phyloP scores from a whole-genome alignment of 495 filamentous ascomycete genomes.

The Xylaria palmicola region DNA sequence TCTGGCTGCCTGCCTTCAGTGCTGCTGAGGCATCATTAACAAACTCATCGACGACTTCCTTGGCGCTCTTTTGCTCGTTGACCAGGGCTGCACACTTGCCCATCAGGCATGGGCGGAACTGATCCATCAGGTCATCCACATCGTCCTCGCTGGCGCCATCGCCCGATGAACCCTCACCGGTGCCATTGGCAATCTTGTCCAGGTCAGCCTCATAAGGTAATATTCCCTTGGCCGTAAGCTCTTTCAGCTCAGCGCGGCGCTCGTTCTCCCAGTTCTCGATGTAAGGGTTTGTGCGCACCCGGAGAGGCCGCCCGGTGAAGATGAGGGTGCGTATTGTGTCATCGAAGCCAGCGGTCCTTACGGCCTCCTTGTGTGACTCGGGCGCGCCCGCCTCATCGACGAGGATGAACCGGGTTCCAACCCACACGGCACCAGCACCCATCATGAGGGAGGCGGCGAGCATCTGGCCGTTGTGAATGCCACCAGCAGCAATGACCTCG shows the following conservation, averaged over 20 bases:
- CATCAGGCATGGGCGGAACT: conserved; percentile 91
- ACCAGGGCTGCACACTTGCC: conserved; percentile 93
- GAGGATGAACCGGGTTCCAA: conserved; percentile 94
- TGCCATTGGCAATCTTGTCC: conserved; percentile 65
- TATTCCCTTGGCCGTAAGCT: conserved; percentile 80
- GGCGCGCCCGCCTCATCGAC: conserved; percentile 91
- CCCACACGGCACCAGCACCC: conserved; percentile 90
- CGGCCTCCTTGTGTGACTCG: conserved; percentile 93
- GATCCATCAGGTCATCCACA: conserved; percentile 76
- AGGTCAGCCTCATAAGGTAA: conserved; percentile 94
- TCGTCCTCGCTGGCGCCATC: conserved; percentile 60
- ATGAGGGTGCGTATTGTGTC: conserved; percentile 96
- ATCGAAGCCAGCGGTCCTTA: conserved; percentile 85
- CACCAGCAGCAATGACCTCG: conserved; percentile 89
- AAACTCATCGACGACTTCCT: conserved; percentile 92
- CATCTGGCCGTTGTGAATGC: conserved; percentile 88
- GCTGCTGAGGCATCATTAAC: conserved; percentile 74
- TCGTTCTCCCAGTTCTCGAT: conserved; percentile 96
- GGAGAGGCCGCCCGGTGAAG: conserved; percentile 93
- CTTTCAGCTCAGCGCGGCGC: conserved; percentile 82
- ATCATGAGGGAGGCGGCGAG: conserved; percentile 90
- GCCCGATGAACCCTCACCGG: conserved; percentile 66
- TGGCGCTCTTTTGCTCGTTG: conserved; percentile 89
- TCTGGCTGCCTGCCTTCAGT: conserved; percentile 63
- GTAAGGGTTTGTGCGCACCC: conserved; percentile 89